Conservation (phyloP, 768 basidiomycete species). For the Mycena rosella region DNA sequence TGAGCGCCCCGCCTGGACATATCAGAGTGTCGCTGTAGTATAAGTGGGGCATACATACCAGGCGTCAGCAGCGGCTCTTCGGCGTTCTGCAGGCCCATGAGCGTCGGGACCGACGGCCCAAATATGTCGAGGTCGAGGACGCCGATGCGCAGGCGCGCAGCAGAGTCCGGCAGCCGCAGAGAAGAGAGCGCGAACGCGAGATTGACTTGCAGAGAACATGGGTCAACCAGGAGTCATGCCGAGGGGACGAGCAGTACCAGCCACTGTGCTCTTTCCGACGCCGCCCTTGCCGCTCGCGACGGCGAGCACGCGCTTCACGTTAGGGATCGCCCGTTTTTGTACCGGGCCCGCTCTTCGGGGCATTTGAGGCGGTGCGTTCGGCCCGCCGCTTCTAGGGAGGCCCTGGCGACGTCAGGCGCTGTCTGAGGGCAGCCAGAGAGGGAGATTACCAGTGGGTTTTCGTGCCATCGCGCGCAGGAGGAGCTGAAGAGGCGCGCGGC, state of each 20-base stretch:
- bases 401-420: slow-evolving; percentile 28
- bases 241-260: slow-evolving; percentile 61
- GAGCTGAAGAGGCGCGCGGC: slow-evolving; percentile 40
- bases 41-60: slow-evolving; percentile 57
- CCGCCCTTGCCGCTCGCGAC: slow-evolving; percentile 97
- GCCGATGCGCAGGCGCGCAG: slow-evolving; percentile 75
- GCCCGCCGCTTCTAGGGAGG: slow-evolving; percentile 37
- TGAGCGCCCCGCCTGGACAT: slow-evolving; percentile 72
- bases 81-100: slow-evolving; percentile 87
- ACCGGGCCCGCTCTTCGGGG: slow-evolving; percentile 69
- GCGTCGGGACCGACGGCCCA: slow-evolving; percentile 92
- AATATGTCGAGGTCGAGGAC: slow-evolving; percentile 96
- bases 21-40: slow-evolving; percentile 44
- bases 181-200: slow-evolving; percentile 81
- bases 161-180: slow-evolving; percentile 49
- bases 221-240: background rate
- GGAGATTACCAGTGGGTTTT: slow-evolving; percentile 70
- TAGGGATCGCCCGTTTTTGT: slow-evolving; percentile 68
- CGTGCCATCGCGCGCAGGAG: slow-evolving; percentile 52
- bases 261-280: slow-evolving; percentile 95
- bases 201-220: slow-evolving; percentile 61
- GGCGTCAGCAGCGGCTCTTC: slow-evolving; percentile 84
- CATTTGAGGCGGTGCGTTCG: slow-evolving; percentile 58
- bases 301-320: slow-evolving; percentile 85
- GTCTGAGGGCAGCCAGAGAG: background rate